phyloP scores from a whole-genome alignment of 2,329 filamentous ascomycete genomes.

The Amphichorda felina region DNA sequence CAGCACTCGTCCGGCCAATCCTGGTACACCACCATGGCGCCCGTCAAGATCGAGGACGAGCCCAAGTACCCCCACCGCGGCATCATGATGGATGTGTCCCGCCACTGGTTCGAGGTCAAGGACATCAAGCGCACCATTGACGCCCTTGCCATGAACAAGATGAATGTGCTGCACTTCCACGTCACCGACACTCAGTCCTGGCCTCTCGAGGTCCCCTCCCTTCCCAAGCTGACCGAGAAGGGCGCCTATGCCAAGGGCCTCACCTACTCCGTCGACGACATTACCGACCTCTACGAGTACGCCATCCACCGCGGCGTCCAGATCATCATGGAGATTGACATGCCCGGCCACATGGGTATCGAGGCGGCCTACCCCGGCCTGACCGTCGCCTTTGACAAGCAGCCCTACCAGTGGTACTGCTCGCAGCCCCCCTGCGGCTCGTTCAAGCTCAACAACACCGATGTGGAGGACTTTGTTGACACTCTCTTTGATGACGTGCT shows the following conservation, averaged over 20 bases:
- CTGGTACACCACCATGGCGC: conserved; percentile 60
- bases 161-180: conserved; percentile 74
- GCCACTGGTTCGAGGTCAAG: conserved; percentile 56
- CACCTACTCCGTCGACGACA: conserved; percentile 54
- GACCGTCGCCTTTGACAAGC: conserved; percentile 41
- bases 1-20: conserved; percentile 44
- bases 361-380: conserved; percentile 41
- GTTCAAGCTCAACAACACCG: conserved; percentile 63
- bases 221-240: conserved; percentile 57
- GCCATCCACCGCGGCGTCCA: conserved; percentile 50
- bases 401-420: conserved; percentile 48
- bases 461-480: conserved; percentile 60
- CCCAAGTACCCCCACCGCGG: conserved; percentile 71
- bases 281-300: conserved; percentile 58
- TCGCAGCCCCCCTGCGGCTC: conserved; percentile 55
- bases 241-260: conserved; percentile 60
- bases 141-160: conserved; percentile 65
- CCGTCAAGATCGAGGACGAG: conserved; percentile 58
- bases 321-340: conserved; percentile 49
- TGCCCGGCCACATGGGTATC: conserved; percentile 47
- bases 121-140: conserved; percentile 69
- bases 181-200: conserved; percentile 76
- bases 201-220: conserved; percentile 66
- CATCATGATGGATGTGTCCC: conserved; percentile 65
- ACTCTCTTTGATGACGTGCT: conserved; percentile 65